phyloP scores from a whole-genome alignment of 2,329 filamentous ascomycete genomes.

The Arachnomyces sp. region DNA sequence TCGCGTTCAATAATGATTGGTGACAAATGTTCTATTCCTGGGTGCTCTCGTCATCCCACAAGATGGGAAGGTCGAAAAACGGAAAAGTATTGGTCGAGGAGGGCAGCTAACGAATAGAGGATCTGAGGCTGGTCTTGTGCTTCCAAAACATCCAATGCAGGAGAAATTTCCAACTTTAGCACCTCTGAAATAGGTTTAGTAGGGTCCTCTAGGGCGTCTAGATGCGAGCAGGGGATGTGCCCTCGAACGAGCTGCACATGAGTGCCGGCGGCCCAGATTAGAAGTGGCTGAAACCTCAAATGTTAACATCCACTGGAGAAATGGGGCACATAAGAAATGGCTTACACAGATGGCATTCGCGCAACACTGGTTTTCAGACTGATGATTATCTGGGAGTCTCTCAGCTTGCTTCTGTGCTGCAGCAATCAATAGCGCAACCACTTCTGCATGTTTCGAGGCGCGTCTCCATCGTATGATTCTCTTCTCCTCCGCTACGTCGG shows the following conservation, averaged over 20 bases:
- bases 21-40: too few relatives aligned
- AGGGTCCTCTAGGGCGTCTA: conserved; percentile 2
- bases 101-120: not conserved
- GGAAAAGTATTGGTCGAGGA: conserved; percentile 6
- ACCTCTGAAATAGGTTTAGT: not conserved
- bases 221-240: conserved; percentile 1
- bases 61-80: too few relatives aligned
- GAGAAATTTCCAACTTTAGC: conserved; percentile 1
- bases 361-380: not conserved
- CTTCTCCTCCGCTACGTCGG: not conserved
- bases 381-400: not conserved
- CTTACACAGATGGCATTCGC: too few relatives aligned
- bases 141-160: conserved; percentile 1
- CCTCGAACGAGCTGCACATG: conserved; percentile 4
- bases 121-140: not conserved
- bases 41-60: too few relatives aligned
- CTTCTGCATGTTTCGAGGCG: conserved; percentile 2
- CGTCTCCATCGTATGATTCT: conserved; percentile 1
- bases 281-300: conserved; percentile 1
- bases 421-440: conserved; percentile 4
- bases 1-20: too few relatives aligned
- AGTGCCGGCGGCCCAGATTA: not conserved
- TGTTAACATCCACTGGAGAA: too few relatives aligned
- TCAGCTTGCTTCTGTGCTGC: conserved; percentile 5
- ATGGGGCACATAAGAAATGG: too few relatives aligned